Base-by-base conservation (phyloP, 2,329 filamentous ascomycete species). In the Leptographium procerum region DNA sequence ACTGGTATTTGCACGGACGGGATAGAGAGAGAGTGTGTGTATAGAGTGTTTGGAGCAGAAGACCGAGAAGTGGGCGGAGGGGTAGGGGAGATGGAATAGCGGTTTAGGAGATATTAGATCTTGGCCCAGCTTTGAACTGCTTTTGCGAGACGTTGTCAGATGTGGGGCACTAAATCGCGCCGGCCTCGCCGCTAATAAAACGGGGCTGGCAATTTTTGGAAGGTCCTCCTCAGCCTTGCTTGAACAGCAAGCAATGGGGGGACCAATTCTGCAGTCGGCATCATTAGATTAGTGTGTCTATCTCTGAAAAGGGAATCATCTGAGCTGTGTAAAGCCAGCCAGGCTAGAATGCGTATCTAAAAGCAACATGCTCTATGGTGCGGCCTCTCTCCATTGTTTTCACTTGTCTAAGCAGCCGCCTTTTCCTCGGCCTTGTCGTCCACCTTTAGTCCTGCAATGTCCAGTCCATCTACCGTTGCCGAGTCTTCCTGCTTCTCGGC, bases 141-240 rank as follows among this genome's bases (percentile, higher is more conserved):
- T 36, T 36, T 36, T 36, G 51, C n/a, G 47, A 50, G 47, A 50
- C 47, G 47, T 19, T 29, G 47, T 9, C 16, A 33, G 31, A 52
- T 36, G 51, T 52, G 51, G 51, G 51, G 51, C 51, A 4, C 50
- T 22, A 29, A 22, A 34, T 22, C 14, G 10, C 50, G 16, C 31
- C n/a, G 50, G 50, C 19, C 50, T 52, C n/a, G 50, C 50, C 50
- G 51, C 51, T 52, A 52, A 36, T 52, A 52, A 36, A 36, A 52
- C 16, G 10, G 45, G n/a, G 11, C 14, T 31, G 13, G 24, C 19
- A 19, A 10, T 50, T 50, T 24, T 16, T 50, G 24, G 24, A 7
- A 29, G 11, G 47, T 50, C 24, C 47, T 19, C 19, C 29, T 33
- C 50, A 33, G 50, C 50, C 50, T 52, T 31, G 50, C 13, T 24